phyloP scores from a whole-genome alignment of 805 yeast species.

The Alloascoidea hylecoeti region DNA sequence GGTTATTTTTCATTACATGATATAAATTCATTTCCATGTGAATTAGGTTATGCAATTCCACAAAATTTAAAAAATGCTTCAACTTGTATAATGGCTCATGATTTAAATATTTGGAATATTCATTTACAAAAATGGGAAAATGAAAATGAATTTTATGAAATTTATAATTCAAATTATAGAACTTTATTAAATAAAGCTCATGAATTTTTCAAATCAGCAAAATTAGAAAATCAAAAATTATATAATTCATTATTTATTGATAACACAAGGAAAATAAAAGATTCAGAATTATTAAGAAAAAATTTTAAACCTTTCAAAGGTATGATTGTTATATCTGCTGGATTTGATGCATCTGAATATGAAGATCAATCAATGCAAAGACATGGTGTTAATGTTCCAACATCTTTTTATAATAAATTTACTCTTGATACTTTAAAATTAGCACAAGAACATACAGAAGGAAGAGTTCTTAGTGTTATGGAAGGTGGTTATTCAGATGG shows the following conservation, averaged over 20 bases:
- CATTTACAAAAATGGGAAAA: slow-evolving; percentile 55
- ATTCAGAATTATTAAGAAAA: slow-evolving; percentile 7
- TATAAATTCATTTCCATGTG: slow-evolving; percentile 78
- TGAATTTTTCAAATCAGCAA: slow-evolving; percentile 40
- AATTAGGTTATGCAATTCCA: slow-evolving; percentile 59
- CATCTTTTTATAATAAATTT: slow-evolving; percentile 59
- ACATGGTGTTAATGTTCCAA: slow-evolving; percentile 71
- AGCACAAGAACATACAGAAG: slow-evolving; percentile 46
- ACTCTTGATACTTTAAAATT: slow-evolving; percentile 60
- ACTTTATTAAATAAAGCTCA: slow-evolving; percentile 51
- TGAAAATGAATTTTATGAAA: slow-evolving; percentile 49
- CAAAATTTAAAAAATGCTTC: slow-evolving; percentile 65
- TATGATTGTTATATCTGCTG: slow-evolving; percentile 66
- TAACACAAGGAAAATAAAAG: slow-evolving; percentile 4
- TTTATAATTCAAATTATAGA: slow-evolving; percentile 48
- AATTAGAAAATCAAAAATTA: slow-evolving; percentile 25
- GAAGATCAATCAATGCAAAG: slow-evolving; percentile 80
- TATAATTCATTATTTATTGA: slow-evolving; percentile 15
- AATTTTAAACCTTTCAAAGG: slow-evolving; percentile 32
- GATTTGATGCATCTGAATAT: slow-evolving; percentile 78
- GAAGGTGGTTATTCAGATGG: slow-evolving; percentile 86
- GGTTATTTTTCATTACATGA: slow-evolving; percentile 81
- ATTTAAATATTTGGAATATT: slow-evolving; percentile 70
- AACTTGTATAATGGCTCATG: slow-evolving; percentile 65
- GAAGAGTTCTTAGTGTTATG: slow-evolving; percentile 51